Evolutionary conservation across 805 yeast genomes (phyloP).

Genomic region (Cyberlindnera suaveolens): DNA sequence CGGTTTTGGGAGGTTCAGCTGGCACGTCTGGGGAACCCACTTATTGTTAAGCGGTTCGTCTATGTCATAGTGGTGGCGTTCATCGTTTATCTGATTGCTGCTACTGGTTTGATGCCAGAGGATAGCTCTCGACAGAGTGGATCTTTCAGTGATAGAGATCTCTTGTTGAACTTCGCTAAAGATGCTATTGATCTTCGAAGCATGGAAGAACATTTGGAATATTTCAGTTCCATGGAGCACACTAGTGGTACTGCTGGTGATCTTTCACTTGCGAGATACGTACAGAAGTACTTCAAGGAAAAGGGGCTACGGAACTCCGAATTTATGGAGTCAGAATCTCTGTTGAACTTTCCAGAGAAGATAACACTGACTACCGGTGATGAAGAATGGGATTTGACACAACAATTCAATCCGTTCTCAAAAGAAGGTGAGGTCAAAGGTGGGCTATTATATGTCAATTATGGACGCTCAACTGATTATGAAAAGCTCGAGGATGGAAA

Average conservation of each 20-base stretch:
- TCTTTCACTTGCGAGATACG: conserved; percentile 58
- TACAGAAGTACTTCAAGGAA: conserved; percentile 50
- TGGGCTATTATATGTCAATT: conserved; percentile 55
- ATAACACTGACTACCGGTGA: conserved; percentile 20
- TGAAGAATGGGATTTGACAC: conserved; percentile 24
- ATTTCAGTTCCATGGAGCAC: conserved; percentile 50
- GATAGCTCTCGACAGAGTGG: conserved; percentile 39
- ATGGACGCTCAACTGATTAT: conserved; percentile 57
- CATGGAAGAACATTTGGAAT: conserved; percentile 23
- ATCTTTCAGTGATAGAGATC: conserved; percentile 55
- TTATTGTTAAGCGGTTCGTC: conserved; percentile 69
- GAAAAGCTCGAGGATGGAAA: conserved; percentile 29
- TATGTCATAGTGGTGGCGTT: conserved; percentile 63
- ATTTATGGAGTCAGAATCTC: conserved; percentile 45
- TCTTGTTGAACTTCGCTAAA: conserved; percentile 42
- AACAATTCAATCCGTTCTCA: conserved; percentile 67
- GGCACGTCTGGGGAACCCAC: conserved; percentile 74
- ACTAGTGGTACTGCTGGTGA: conserved; percentile 87
- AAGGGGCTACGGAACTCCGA: conserved; percentile 51
- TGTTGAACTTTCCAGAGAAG: conserved; percentile 58
- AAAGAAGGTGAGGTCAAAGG: conserved; percentile 51
- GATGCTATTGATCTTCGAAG: conserved; percentile 44
- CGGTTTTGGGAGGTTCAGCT: conserved; percentile 50
- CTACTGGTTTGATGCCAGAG: conserved; percentile 47
- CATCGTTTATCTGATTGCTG: conserved; percentile 49